phyloP scores from a whole-genome alignment of 2,329 filamentous ascomycete genomes.

The Amauroascus niger region DNA sequence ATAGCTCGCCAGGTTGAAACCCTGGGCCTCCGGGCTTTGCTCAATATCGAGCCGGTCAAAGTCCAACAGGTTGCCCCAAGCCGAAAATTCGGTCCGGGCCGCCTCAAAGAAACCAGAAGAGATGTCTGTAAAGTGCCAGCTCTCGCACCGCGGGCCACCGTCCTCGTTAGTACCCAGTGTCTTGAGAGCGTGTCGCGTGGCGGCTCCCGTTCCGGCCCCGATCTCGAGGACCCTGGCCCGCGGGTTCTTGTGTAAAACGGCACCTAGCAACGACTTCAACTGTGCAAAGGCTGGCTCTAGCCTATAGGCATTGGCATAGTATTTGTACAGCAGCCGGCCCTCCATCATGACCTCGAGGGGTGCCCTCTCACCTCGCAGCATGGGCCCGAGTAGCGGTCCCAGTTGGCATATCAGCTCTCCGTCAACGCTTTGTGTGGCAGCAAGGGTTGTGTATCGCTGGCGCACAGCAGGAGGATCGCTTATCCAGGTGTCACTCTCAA shows the following conservation, averaged over 20 bases:
- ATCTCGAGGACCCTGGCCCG: slow-evolving; percentile 18
- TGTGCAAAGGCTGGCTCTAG: background rate
- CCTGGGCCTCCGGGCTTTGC: slow-evolving; percentile 17
- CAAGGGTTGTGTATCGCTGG: background rate
- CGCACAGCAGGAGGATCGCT: too few relatives aligned
- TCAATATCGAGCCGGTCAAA: slow-evolving; percentile 18
- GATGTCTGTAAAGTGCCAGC: slow-evolving; percentile 35
- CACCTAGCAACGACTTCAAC: background rate
- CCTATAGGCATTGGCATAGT: background rate
- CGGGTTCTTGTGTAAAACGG: slow-evolving; percentile 9
- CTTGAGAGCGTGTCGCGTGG: slow-evolving; percentile 1
- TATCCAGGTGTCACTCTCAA: too few relatives aligned
- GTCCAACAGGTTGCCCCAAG: background rate
- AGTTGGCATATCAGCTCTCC: background rate
- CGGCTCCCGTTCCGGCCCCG: slow-evolving; percentile 18
- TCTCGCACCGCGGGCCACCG: background rate
- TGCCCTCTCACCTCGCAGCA: background rate
- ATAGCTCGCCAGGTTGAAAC: slow-evolving; percentile 16
- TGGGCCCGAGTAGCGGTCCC: background rate
- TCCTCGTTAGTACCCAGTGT: background rate
- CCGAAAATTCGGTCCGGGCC: slow-evolving; percentile 22
- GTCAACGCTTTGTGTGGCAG: too few relatives aligned
- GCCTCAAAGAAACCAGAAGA: slow-evolving; percentile 35
- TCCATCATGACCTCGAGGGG: background rate
- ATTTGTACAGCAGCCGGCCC: background rate